A percentile compares a stretch with the other conserved stretches of the same genome.
Conservation (phyloP, 352 stramenopile species). For the Phytopythium ostracodes region DNA sequence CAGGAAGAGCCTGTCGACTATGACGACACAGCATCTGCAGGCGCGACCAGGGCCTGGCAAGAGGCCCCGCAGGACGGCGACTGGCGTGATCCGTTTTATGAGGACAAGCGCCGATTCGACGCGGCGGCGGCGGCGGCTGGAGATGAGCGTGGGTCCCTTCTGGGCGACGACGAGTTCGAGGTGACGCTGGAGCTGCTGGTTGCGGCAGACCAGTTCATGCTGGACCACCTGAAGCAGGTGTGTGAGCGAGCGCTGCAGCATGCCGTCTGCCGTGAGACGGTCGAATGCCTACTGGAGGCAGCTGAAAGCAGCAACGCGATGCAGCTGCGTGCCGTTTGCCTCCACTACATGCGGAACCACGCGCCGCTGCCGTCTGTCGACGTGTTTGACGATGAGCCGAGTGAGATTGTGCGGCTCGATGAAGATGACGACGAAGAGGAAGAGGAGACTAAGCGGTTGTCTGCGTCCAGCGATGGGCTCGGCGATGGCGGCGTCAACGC, state of each 20-base stretch:
- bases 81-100: background rate
- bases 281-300: slow-evolving; percentile 85
- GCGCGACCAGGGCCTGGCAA: background rate
- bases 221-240: slow-evolving; percentile 96
- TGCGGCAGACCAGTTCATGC: slow-evolving; percentile 94
- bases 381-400: slow-evolving; percentile 12
- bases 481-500: background rate
- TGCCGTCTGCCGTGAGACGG: slow-evolving; percentile 76
- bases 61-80: slow-evolving; percentile 3
- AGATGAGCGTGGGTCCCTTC: slow-evolving; percentile 7
- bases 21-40: background rate
- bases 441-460: slow-evolving; percentile 5
- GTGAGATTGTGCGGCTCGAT: background rate
- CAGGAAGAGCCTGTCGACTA: slow-evolving; percentile 7
- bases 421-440: slow-evolving; percentile 10
- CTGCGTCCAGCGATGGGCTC: background rate
- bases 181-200: slow-evolving; percentile 88
- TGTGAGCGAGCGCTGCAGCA: slow-evolving; percentile 88
- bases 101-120: background rate
- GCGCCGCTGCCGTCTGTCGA: slow-evolving; percentile 8
- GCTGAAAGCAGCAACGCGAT: slow-evolving; percentile 89
- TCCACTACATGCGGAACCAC: slow-evolving; percentile 91
- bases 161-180: slow-evolving; percentile 49
- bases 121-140: background rate
- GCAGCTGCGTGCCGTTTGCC: slow-evolving; percentile 90